Base-by-base conservation (phyloP, 1,284 basidiomycete species). In the Microbotryum lychnidis-dioicae region DNA sequence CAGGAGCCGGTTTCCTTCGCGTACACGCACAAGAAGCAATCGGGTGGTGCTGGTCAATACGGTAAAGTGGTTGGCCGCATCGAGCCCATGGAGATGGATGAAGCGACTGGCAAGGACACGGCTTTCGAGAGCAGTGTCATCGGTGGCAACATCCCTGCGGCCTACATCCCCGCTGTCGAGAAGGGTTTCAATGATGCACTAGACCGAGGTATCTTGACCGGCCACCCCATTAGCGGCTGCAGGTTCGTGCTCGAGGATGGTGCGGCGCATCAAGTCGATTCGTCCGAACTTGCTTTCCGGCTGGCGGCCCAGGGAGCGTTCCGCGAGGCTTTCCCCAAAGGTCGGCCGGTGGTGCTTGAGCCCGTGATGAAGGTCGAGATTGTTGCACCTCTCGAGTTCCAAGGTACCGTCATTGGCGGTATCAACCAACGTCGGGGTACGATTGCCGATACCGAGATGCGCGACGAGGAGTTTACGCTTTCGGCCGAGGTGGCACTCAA, bases 351-450 rank as follows among this genome's bases (percentile, higher is more conserved):
- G 60, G 87, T 98, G 62, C 80, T 98, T 46, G 96, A 99, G 75
- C 96, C 96, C 25, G 87, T 97, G 77, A 99, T 99, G 96, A 89
- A 84, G 18, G 96, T 99, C 54, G 96, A 99, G 74, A 90, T 98
- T 25, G 86, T 97, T 50, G 93, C 94, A 0, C 96, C 96, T 2
- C 81, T 85, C 47, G 96, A 99, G 75, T 99, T 97, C 82, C 96
- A 98, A 75, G 84, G 83, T 69, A 82, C 83, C 50, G 94, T 98
- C 57, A 97, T 98, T 71, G 93, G 94, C 51, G 89, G 90, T 18
- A 79, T 98, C 72, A 99, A 97, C 76, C 86, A 89, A 65, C 83
- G 96, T 46, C 85, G 91, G 64, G 96, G 96, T 2, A 93, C 90
- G 7, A 97, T 99, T 71, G 80, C 94, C 55, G 94, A 97, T 73